Conservation (phyloP, 805 yeast genomes). For the Kuraishia borneana region DNA sequence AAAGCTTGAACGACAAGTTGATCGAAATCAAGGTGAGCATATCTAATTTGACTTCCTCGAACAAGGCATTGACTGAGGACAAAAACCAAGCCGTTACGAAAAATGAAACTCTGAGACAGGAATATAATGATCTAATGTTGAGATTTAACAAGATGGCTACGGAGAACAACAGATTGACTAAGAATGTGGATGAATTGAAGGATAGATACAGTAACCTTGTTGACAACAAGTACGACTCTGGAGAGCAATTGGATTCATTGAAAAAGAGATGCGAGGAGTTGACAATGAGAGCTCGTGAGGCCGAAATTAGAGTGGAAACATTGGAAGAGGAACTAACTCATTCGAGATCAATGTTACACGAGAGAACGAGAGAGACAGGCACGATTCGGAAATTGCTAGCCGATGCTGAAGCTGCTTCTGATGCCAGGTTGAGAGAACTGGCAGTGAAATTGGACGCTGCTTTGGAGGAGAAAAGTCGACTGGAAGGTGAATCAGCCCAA, state of each 20-base stretch:
- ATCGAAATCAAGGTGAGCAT: slow-evolving; percentile 28
- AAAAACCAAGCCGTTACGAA: slow-evolving; percentile 28
- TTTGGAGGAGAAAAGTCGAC: slow-evolving; percentile 48
- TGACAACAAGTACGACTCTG: slow-evolving; percentile 12
- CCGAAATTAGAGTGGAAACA: slow-evolving; percentile 45
- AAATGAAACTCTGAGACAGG: slow-evolving; percentile 25
- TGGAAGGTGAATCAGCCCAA: slow-evolving; percentile 42
- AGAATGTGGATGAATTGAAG: slow-evolving; percentile 27
- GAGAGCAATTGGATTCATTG: slow-evolving; percentile 33
- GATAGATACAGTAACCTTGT: slow-evolving; percentile 25
- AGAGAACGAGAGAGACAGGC: slow-evolving; percentile 68
- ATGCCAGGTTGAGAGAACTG: slow-evolving; percentile 40
- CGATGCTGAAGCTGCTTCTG: slow-evolving; percentile 55
- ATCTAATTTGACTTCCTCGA: slow-evolving; percentile 25
- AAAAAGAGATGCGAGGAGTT: slow-evolving; percentile 69
- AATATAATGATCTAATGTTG: slow-evolving; percentile 20
- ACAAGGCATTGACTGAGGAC: slow-evolving; percentile 22
- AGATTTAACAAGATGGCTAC: slow-evolving; percentile 29
- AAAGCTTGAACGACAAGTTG: slow-evolving; percentile 24
- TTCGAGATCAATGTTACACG: slow-evolving; percentile 59
- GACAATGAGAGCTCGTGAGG: slow-evolving; percentile 54
- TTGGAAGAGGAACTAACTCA: slow-evolving; percentile 80
- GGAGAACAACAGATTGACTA: slow-evolving; percentile 27
- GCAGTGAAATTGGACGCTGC: slow-evolving; percentile 37
- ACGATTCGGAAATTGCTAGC: slow-evolving; percentile 58